A percentile compares a stretch with the other conserved stretches of the same genome.
Conservation (phyloP, 129 eudicot genomes). For the Flaveria robusta region DNA sequence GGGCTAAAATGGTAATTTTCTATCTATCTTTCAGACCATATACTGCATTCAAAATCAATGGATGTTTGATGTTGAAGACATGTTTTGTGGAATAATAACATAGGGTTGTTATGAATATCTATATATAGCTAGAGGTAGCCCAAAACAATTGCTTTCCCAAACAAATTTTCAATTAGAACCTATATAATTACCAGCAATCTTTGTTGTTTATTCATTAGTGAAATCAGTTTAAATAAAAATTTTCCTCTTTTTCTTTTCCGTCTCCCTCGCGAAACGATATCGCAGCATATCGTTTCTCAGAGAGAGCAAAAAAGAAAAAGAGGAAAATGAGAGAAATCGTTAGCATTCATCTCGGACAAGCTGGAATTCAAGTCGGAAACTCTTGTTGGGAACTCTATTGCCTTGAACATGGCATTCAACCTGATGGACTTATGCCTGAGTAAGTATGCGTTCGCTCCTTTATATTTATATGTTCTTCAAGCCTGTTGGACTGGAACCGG, state of each 20-base stretch:
- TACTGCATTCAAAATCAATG: background rate
- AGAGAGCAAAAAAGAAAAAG: slow-evolving; percentile 51
- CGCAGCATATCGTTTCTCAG: slow-evolving; percentile 28
- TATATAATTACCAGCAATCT: slow-evolving; percentile 7
- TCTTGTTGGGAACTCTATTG: slow-evolving; percentile 77
- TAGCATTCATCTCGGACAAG: slow-evolving; percentile 64
- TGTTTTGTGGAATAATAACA: slow-evolving; percentile 18
- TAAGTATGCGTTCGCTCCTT: background rate
- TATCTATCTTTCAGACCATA: background rate
- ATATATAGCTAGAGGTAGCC: slow-evolving; percentile 24
- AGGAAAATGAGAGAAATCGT: slow-evolving; percentile 48
- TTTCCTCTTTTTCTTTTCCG: slow-evolving; percentile 45
- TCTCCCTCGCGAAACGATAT: slow-evolving; percentile 40
- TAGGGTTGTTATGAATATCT: background rate
- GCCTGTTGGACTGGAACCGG: no score
- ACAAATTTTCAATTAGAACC: background rate
- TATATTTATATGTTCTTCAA: background rate
- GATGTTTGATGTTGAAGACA: slow-evolving; percentile 6
- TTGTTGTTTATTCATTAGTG: slow-evolving; percentile 5
- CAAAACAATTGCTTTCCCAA: slow-evolving; percentile 29
- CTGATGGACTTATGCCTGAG: slow-evolving; percentile 61
- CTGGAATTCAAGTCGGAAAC: slow-evolving; percentile 69
- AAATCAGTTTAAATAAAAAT: background rate
- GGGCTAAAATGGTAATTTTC: slow-evolving; percentile 3
- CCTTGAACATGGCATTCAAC: slow-evolving; percentile 71